Conservation (phyloP, 192 early-diverging fungal genomes). For the Haplosporangium gracile region DNA sequence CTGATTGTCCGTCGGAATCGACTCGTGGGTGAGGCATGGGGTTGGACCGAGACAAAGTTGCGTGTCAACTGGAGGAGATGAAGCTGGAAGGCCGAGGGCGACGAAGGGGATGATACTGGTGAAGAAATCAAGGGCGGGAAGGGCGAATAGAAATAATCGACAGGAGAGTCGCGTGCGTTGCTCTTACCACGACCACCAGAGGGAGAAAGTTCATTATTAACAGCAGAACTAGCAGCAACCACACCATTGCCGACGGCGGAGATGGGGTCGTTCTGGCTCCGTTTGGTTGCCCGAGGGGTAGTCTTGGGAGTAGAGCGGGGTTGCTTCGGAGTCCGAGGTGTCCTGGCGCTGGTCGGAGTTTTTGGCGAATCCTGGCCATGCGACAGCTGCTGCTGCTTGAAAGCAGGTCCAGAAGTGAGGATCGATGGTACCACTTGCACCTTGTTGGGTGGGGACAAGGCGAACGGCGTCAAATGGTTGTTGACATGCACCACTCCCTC, state of each 20-base stretch:
- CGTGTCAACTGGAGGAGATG: slow-evolving; percentile 46
- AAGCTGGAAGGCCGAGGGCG: slow-evolving; percentile 29
- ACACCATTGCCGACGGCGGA: background rate
- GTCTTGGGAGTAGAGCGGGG: slow-evolving; percentile 23
- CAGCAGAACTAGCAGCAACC: too few species aligned
- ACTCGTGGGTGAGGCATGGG: slow-evolving; percentile 42
- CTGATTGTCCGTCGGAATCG: slow-evolving; percentile 30
- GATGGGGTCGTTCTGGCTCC: slow-evolving; percentile 31
- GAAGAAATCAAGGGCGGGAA: slow-evolving; percentile 33
- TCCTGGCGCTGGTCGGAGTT: slow-evolving; percentile 35
- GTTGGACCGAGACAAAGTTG: slow-evolving; percentile 53
- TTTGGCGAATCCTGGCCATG: slow-evolving; percentile 25
- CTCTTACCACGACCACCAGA: slow-evolving; percentile 23
- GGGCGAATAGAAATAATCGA: slow-evolving; percentile 43
- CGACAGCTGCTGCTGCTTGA: background rate
- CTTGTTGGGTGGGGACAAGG: slow-evolving; percentile 22
- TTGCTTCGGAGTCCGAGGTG: slow-evolving; percentile 45
- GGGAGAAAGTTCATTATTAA: background rate
- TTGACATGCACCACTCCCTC: slow-evolving; percentile 53
- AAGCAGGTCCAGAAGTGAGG: slow-evolving; percentile 18
- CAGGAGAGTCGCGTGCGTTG: slow-evolving; percentile 14
- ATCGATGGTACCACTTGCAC: slow-evolving; percentile 13
- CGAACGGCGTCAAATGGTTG: background rate
- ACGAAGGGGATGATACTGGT: slow-evolving; percentile 36
- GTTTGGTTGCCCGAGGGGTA: slow-evolving; percentile 24